These are phyloP conservation scores for Raffaelea deltoideospora DNA, from an alignment of 2,329 filamentous ascomycete species.

Conservation along the genomic window DNA sequence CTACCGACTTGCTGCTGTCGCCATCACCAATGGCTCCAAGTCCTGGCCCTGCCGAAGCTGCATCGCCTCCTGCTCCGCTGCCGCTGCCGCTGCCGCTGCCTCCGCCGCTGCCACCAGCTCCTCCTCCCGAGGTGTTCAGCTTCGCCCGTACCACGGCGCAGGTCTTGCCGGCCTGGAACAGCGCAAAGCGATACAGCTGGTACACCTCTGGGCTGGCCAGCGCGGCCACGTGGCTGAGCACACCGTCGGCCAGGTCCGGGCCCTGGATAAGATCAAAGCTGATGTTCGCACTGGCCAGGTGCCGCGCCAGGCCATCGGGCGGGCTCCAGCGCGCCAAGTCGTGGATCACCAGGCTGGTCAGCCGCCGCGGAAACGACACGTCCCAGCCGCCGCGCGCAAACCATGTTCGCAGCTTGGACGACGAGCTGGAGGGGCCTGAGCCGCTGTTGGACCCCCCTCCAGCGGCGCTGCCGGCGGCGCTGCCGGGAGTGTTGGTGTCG, in stretches of 20 bases:
- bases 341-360: constrained; percentile 56
- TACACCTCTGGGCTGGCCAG: constrained; percentile 63
- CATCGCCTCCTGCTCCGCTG: constrained; percentile 28
- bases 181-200: constrained; percentile 64
- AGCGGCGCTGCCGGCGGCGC: neutral
- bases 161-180: constrained; percentile 48
- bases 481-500: constrained; percentile 6
- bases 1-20: constrained; percentile 40
- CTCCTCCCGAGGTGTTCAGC: constrained; percentile 3
- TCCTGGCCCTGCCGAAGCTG: no score
- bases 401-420: constrained; percentile 47
- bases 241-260: constrained; percentile 56
- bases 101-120: neutral
- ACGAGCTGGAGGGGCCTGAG: no score
- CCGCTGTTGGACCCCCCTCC: constrained; percentile 12
- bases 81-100: neutral
- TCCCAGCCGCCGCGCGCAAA: constrained; percentile 84
- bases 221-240: constrained; percentile 59
- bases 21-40: no score
- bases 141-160: constrained; percentile 79
- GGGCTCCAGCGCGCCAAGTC: constrained; percentile 60
- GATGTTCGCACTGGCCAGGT: constrained; percentile 55
- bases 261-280: constrained; percentile 76
- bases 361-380: constrained; percentile 38
- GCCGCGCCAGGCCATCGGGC: constrained; percentile 62